Percentiles rank a stretch among this genome's conserved stretches.
Evolutionary conservation across 768 basidiomycete genomes (phyloP).

Genomic region (Clavaria fumosa): DNA sequence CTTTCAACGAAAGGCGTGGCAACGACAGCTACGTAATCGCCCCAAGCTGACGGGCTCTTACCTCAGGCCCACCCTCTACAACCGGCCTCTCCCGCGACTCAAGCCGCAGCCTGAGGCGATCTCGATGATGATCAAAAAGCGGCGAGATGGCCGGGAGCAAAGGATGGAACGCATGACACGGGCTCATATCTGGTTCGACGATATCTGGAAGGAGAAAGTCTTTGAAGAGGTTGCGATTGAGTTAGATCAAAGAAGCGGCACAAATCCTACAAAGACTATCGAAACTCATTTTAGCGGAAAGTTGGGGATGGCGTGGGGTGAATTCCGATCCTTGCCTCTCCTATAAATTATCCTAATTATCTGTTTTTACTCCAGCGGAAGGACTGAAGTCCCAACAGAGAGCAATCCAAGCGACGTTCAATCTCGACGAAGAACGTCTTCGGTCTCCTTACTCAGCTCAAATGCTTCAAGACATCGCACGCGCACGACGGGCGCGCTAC

Average conservation of each 20-base stretch:
- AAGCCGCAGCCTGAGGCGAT: slow-evolving; percentile 66
- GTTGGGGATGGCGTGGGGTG: too few relatives aligned
- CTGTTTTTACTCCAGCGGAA: not conserved
- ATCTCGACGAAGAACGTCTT: slow-evolving; percentile 28
- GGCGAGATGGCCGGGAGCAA: slow-evolving; percentile 23
- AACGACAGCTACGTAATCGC: slow-evolving; percentile 33
- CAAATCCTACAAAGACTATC: too few relatives aligned
- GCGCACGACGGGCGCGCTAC: slow-evolving; percentile 45
- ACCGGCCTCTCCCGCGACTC: slow-evolving; percentile 64
- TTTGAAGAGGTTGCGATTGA: not conserved
- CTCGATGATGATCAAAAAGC: slow-evolving; percentile 47
- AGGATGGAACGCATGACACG: slow-evolving; percentile 15
- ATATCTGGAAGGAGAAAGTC: not conserved
- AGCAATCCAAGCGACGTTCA: slow-evolving; percentile 2
- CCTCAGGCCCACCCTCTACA: slow-evolving; percentile 45
- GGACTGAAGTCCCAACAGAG: not conserved
- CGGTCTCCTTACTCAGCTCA: slow-evolving; percentile 29
- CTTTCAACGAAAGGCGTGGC: slow-evolving; percentile 34
- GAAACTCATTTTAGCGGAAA: too few relatives aligned
- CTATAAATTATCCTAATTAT: too few relatives aligned
- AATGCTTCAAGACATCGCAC: slow-evolving; percentile 32
- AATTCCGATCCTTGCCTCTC: too few relatives aligned
- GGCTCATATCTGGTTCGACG: not conserved
- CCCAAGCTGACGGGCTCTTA: slow-evolving; percentile 61
- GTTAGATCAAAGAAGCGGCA: too few relatives aligned